Conservation (phyloP, 768 basidiomycete genomes). For the Pisolithus tinctorius region DNA sequence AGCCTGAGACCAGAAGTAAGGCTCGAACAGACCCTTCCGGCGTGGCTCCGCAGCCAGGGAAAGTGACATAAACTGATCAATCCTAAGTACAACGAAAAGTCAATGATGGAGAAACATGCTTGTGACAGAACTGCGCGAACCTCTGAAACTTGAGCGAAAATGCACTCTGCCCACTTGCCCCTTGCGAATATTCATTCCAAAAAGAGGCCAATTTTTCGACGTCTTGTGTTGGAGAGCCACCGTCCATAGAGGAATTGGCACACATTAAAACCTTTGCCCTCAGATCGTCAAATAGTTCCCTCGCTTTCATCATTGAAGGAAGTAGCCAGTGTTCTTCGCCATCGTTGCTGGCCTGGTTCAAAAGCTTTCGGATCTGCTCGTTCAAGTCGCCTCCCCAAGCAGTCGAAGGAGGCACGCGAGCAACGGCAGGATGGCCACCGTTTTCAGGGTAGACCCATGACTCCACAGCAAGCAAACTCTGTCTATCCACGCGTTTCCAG, state of each 20-base stretch:
- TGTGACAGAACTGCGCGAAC: conserved; percentile 31
- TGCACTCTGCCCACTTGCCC: conserved; percentile 32
- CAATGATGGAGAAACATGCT: neutral
- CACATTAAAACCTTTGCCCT: conserved; percentile 46
- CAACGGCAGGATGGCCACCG: conserved; percentile 24
- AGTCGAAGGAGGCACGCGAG: conserved; percentile 41
- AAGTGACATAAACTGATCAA: conserved; percentile 74
- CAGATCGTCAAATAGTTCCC: conserved; percentile 46
- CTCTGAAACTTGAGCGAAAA: conserved; percentile 54
- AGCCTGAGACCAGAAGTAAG: conserved; percentile 62
- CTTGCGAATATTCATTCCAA: conserved; percentile 47
- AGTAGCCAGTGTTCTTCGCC: conserved; percentile 40
- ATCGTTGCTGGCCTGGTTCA: conserved; percentile 40
- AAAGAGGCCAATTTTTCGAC: conserved; percentile 43
- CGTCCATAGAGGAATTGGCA: conserved; percentile 32
- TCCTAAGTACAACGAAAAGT: conserved; percentile 28
- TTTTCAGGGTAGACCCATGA: conserved; percentile 53
- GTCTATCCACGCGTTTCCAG: conserved; percentile 69
- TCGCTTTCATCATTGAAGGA: conserved; percentile 34
- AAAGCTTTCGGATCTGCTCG: conserved; percentile 37
- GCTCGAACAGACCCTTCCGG: conserved; percentile 68
- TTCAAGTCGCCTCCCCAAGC: conserved; percentile 66
- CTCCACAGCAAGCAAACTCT: conserved; percentile 52
- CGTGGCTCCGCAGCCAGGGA: conserved; percentile 72
- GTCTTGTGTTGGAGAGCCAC: conserved; percentile 39